Evolutionary conservation across 768 basidiomycete species (phyloP), one percentile per base, ranked within the genome.

Genomic region (Amanita fuliginea): DNA sequence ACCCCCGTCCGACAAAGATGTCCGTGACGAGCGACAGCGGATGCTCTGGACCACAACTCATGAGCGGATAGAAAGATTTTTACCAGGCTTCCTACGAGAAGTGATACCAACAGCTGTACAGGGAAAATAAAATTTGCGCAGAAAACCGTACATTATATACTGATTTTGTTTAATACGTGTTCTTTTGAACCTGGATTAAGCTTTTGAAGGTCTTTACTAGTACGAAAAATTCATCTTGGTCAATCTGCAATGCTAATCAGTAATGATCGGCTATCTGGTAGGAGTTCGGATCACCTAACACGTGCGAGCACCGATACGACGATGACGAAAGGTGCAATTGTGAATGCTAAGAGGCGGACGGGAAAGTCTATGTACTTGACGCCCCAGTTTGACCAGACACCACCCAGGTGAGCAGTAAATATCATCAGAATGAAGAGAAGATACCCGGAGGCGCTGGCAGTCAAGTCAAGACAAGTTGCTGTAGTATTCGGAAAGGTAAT

Each of bases 41-140:
- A 82, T 76, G 3, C 66, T 97, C 30, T 99, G 94, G 94, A 74
- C 75, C 10, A 78, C 82, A 21, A 94, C 93, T 2, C 79, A 84
- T 51, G 86, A 90, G 55, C 75, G 91, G 53, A 79, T 97, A 58
- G 92, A 95, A 56, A 78, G 83, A 35, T 93, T 98, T 70, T 67
- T 98, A 50, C 95, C 95, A 13, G 88, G 91, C 16, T 94, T 98
- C 66, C 67, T 97, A 54, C 68, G 71, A 14, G 82, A 86, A 41
- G 73, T 89, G 24, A 74, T 91, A 53, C 72, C 80, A 7, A 58
- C 59, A 53, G 62, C 61, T 46, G 36, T 59, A 39, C 11, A 4
- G 4, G 32, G 32, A 13, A 32, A 32, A 32, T 32, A 13, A 32
- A 13, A 1, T 13, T 13, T 32, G 10, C 11, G 11, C 32, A 24